Evolutionary conservation across 164 flowering plant genomes (phyloP).

Genomic region (Protea cynaroides): DNA sequence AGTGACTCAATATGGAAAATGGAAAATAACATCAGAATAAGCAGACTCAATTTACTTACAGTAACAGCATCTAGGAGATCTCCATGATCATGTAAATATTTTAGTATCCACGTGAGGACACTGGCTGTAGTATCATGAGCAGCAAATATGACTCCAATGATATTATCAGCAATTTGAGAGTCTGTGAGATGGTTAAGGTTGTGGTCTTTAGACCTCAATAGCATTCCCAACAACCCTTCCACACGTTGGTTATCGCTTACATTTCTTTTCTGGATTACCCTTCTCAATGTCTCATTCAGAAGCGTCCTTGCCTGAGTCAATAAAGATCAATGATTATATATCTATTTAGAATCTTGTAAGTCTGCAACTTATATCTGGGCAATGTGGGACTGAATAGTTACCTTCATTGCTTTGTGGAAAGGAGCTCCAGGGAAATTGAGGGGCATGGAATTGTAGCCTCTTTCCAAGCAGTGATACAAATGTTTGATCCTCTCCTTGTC

Average conservation of each 20-base stretch:
- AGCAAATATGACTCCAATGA: slow-evolving; percentile 87
- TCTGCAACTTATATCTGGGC: no score
- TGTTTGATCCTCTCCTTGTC: slow-evolving; percentile 50
- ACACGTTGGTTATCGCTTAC: slow-evolving; percentile 24
- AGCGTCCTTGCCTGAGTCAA: slow-evolving; percentile 68
- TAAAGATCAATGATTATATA: no score
- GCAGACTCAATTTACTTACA: slow-evolving; percentile 40
- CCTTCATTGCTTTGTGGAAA: slow-evolving; percentile 68
- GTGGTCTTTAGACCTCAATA: slow-evolving; percentile 26
- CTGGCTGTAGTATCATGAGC: slow-evolving; percentile 96
- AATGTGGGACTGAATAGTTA: no score
- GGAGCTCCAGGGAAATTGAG: slow-evolving; percentile 70
- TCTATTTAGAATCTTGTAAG: no score
- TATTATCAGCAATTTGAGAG: slow-evolving; percentile 70
- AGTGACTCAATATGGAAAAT: background rate
- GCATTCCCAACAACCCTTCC: slow-evolving; percentile 47
- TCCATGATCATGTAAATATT: slow-evolving; percentile 59
- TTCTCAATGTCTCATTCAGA: slow-evolving; percentile 44
- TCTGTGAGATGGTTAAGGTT: slow-evolving; percentile 41
- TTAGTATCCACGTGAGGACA: slow-evolving; percentile 77
- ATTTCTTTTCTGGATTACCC: slow-evolving; percentile 52
- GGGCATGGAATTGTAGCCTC: slow-evolving; percentile 93
- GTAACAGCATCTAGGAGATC: slow-evolving; percentile 53
- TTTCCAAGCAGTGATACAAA: slow-evolving; percentile 51
- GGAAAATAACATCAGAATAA: no score